Evolutionary conservation across 1,284 basidiomycete species (phyloP), one percentile per base, ranked within the genome.

Genomic region (Ustilago vetiveriae): DNA sequence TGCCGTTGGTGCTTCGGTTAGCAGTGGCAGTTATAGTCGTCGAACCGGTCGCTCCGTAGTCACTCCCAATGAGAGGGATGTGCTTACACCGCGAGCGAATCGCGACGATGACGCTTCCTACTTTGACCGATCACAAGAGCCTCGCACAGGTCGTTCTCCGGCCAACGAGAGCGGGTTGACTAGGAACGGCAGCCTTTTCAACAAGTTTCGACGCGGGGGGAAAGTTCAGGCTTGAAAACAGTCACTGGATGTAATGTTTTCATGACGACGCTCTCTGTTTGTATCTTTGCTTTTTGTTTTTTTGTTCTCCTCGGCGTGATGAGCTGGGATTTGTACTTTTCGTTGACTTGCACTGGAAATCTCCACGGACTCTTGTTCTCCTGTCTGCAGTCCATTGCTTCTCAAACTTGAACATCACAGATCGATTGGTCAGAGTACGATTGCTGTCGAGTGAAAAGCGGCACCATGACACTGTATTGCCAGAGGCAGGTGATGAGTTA

Each of bases 131-230:
- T 54, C 51, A 14, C 42, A 45, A 8, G 53, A 57, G 14, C 42
- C 65, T 6, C 51, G 38, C n/a, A 19, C 33, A 6, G 48, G 36
- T 17, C 67, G 56, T 5, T 64, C 56, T 23, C 53, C 60, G 19
- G 37, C 22, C 1, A 26, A 26, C 23, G 62, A 65, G 14, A 41
- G 43, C 0, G 66, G 66, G 2, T 32, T 70, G 21, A 54, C 49
- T 6, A 40, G 67, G 13, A 70, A 53, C 42, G 67, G 67, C 17
- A 65, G 60, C 26, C 52, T 70, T 11, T 70, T 70, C 26, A 54
- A 62, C 60, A 64, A 65, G 48, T 29, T 70, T 16, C 32, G 56
- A 17, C 50, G 67, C n/a, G 57, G 67, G 11, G 49, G 53, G 19
- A 70, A 62, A 33, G n/a, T n/a, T n/a, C n/a, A n/a, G n/a, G n/a